These are phyloP conservation scores for Hypoxylon rubiginosum DNA, from an alignment of 2,329 filamentous ascomycete genomes.

Conservation along the genomic window DNA sequence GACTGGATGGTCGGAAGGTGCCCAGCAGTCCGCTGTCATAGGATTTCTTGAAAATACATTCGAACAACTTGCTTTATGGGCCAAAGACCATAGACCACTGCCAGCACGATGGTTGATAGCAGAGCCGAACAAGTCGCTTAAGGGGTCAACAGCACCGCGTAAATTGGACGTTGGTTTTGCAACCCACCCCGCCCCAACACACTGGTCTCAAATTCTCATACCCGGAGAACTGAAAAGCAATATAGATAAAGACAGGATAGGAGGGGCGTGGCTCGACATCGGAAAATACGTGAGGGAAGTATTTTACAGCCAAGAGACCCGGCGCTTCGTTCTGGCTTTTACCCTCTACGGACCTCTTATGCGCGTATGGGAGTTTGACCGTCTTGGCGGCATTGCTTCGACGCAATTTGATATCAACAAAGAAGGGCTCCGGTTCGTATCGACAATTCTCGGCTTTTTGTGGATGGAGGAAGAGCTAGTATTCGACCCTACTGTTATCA, in stretches of 20 bases:
- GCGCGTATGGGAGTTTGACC: conserved; percentile 62
- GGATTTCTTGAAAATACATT: conserved; percentile 51
- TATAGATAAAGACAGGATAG: conserved; percentile 50
- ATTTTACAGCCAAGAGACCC: conserved; percentile 56
- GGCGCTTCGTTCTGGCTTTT: conserved; percentile 63
- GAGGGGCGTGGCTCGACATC: conserved; percentile 57
- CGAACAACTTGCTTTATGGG: conserved; percentile 49
- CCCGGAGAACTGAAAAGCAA: conserved; percentile 60
- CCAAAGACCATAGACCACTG: conserved; percentile 40
- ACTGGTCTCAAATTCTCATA: conserved; percentile 57
- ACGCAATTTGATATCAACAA: conserved; percentile 61
- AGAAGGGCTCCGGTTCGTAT: conserved; percentile 56
- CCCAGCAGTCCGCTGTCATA: conserved; percentile 53
- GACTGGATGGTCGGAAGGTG: conserved; percentile 52
- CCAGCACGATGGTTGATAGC: conserved; percentile 32
- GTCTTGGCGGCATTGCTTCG: conserved; percentile 60
- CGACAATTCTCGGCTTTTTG: conserved; percentile 57
- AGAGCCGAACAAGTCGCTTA: conserved; percentile 43
- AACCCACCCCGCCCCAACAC: conserved; percentile 34
- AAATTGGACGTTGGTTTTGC: conserved; percentile 54
- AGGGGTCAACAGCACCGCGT: conserved; percentile 49
- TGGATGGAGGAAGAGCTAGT: conserved; percentile 58
- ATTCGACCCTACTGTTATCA: conserved; percentile 59
- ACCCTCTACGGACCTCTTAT: conserved; percentile 61
- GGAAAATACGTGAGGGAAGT: conserved; percentile 60